phyloP scores from a whole-genome alignment of 2,329 filamentous ascomycete genomes.

The Pezicula neosporulosa region DNA sequence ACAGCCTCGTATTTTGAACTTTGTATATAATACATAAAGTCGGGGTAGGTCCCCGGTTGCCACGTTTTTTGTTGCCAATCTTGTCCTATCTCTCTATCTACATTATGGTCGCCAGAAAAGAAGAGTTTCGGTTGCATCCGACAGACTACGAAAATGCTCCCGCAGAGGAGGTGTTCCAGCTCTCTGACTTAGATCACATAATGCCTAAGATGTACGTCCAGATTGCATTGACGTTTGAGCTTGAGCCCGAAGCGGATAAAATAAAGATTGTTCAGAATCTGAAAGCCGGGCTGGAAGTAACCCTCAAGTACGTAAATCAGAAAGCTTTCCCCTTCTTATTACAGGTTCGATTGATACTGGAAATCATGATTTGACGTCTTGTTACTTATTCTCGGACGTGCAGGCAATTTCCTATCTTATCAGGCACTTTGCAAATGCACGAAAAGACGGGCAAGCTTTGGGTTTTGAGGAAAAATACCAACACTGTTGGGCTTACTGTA shows the following conservation, averaged over 20 bases:
- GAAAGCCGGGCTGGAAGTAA: conserved; percentile 12
- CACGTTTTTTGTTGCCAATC: too few relatives aligned
- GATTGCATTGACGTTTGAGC: conserved; percentile 16
- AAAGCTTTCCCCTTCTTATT: conserved; percentile 15
- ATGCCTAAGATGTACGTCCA: conserved; percentile 20
- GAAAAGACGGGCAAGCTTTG: conserved; percentile 12
- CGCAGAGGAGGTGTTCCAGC: conserved; percentile 5
- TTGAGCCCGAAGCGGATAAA: conserved; percentile 7
- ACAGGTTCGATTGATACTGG: neutral
- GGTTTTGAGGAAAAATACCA: conserved; percentile 13
- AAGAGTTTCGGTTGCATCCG: neutral
- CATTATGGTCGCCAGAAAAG: too few relatives aligned
- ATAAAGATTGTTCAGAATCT: conserved; percentile 11
- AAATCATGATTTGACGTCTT: too few relatives aligned
- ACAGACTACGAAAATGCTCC: conserved; percentile 1
- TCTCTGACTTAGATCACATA: conserved; percentile 30
- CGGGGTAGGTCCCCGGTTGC: too few relatives aligned
- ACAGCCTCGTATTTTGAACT: too few relatives aligned
- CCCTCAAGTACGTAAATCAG: conserved; percentile 7
- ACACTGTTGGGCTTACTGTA: conserved; percentile 11
- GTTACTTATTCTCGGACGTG: too few relatives aligned
- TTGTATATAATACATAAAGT: too few relatives aligned
- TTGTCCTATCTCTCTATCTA: too few relatives aligned
- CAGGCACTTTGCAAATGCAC: conserved; percentile 1
- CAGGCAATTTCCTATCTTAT: too few relatives aligned